These are phyloP conservation scores for Microbotryum violaceum DNA, from an alignment of 1,284 basidiomycete genomes.

Conservation along the genomic window DNA sequence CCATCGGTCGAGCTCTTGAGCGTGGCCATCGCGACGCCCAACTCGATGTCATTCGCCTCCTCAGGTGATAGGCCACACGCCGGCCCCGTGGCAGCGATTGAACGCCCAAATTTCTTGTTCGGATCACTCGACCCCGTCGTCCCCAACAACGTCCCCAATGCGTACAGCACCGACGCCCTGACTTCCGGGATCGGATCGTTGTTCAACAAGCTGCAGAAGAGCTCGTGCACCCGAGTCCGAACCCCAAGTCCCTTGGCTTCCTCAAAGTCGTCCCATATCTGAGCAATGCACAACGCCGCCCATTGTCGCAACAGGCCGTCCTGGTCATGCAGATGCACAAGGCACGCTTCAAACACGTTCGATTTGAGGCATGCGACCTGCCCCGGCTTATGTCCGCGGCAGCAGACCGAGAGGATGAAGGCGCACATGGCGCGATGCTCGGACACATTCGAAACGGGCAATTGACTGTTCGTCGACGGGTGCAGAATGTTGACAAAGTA, in stretches of 20 bases:
- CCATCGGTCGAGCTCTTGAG: conserved; percentile 59
- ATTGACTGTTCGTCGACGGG: conserved; percentile 47
- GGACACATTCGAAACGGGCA: conserved; percentile 73
- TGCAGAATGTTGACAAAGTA: conserved; percentile 79
- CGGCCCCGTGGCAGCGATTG: conserved; percentile 23
- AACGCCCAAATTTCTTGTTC: conserved; percentile 32
- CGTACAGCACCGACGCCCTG: conserved; percentile 80
- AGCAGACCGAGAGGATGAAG: conserved; percentile 88
- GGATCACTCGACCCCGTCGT: conserved; percentile 55
- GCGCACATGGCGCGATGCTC: conserved; percentile 99
- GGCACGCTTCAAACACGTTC: conserved; percentile 81
- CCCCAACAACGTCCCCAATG: conserved; percentile 87
- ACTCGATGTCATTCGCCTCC: conserved; percentile 54
- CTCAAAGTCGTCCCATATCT: conserved; percentile 91
- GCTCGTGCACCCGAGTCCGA: conserved; percentile 73
- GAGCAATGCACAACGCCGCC: conserved; percentile 86
- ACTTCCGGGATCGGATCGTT: conserved; percentile 85
- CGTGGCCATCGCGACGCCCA: conserved; percentile 50
- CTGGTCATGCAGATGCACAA: conserved; percentile 69
- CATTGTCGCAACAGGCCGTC: conserved; percentile 88
- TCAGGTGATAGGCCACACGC: conserved; percentile 67
- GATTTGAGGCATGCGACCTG: conserved; percentile 76
- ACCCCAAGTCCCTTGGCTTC: conserved; percentile 83
- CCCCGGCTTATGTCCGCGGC: conserved; percentile 76
- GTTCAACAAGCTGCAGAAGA: conserved; percentile 69